Percentiles rank a stretch among this genome's conserved stretches.
Evolutionary conservation across 2,329 filamentous ascomycete genomes (phyloP).

Genomic region (Ophiostoma populinum): DNA sequence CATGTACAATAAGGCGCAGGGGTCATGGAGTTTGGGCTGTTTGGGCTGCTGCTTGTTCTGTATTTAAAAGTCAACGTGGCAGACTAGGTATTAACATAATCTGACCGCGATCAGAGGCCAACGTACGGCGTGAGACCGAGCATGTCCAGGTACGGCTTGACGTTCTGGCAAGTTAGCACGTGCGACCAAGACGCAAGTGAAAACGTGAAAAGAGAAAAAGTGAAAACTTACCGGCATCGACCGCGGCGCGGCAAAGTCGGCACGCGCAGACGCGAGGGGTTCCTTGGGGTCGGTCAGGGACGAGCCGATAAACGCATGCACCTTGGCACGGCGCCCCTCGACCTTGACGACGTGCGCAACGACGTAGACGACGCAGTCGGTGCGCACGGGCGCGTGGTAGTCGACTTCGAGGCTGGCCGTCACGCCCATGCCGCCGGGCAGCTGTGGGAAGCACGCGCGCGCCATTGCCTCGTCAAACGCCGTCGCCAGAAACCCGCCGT

Average conservation of each 20-base stretch:
- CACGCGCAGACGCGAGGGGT: slow-evolving; percentile 39
- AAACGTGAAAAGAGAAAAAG: too few relatives aligned
- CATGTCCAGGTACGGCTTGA: too few relatives aligned
- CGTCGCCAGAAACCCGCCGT: slow-evolving; percentile 83
- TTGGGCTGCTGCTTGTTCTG: not conserved
- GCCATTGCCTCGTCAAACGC: slow-evolving; percentile 82
- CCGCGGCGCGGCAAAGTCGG: too few relatives aligned
- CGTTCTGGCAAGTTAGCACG: too few relatives aligned
- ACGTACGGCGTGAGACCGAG: too few relatives aligned
- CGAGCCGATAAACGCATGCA: too few relatives aligned
- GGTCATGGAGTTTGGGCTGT: too few relatives aligned
- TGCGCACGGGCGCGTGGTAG: slow-evolving; percentile 66
- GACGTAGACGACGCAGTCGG: slow-evolving; percentile 60
- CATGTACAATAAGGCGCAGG: not conserved
- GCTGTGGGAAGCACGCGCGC: slow-evolving; percentile 69
- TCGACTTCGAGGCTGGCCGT: slow-evolving; percentile 74
- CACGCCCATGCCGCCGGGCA: slow-evolving; percentile 72
- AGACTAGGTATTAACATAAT: too few relatives aligned
- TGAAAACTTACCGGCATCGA: too few relatives aligned
- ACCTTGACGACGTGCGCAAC: slow-evolving; percentile 66
- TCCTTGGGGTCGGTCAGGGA: slow-evolving; percentile 76
- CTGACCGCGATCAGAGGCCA: too few relatives aligned
- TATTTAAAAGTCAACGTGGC: too few relatives aligned
- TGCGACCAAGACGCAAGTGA: too few relatives aligned
- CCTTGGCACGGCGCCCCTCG: slow-evolving; percentile 89